Evolutionary conservation across 1,139 yeast genomes (phyloP).

Genomic region (Debaryomyces udenii): DNA sequence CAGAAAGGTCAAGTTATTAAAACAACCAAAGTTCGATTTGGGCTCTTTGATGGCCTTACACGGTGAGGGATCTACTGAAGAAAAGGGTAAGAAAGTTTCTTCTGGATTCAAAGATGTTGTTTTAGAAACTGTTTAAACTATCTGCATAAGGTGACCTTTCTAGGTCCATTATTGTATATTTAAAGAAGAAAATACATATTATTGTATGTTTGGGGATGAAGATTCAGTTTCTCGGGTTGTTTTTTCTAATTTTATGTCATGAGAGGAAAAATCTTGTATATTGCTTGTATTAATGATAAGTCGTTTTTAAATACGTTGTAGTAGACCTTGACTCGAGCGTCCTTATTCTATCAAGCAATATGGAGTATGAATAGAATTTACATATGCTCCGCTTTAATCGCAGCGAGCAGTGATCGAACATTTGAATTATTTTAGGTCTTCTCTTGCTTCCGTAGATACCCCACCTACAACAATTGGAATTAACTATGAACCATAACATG

Average conservation of each 20-base stretch:
- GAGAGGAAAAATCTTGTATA: slow-evolving; percentile 17
- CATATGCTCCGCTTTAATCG: not conserved
- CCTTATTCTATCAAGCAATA: too few relatives aligned
- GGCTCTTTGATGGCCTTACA: slow-evolving; percentile 55
- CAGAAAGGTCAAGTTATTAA: slow-evolving; percentile 56
- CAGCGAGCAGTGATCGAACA: slow-evolving; percentile 1
- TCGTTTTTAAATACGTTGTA: slow-evolving; percentile 11
- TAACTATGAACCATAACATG: slow-evolving; percentile 7
- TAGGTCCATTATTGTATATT: slow-evolving; percentile 8
- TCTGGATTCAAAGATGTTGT: slow-evolving; percentile 56
- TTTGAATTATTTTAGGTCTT: not conserved
- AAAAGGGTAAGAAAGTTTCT: slow-evolving; percentile 55
- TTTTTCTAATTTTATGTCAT: slow-evolving; percentile 15
- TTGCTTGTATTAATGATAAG: slow-evolving; percentile 19
- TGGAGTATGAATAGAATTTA: too few relatives aligned
- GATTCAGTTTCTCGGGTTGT: slow-evolving; percentile 14
- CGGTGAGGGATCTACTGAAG: slow-evolving; percentile 54
- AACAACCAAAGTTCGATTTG: slow-evolving; percentile 56
- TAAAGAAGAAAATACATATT: slow-evolving; percentile 7
- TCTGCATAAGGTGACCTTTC: slow-evolving; percentile 4
- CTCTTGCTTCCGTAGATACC: not conserved
- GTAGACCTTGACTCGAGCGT: not conserved
- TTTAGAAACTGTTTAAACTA: slow-evolving; percentile 46
- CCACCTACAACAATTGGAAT: too few relatives aligned
- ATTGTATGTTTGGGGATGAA: slow-evolving; percentile 12